phyloP scores from a whole-genome alignment of 2,329 filamentous ascomycete genomes.

The Zymoseptoria brevis region DNA sequence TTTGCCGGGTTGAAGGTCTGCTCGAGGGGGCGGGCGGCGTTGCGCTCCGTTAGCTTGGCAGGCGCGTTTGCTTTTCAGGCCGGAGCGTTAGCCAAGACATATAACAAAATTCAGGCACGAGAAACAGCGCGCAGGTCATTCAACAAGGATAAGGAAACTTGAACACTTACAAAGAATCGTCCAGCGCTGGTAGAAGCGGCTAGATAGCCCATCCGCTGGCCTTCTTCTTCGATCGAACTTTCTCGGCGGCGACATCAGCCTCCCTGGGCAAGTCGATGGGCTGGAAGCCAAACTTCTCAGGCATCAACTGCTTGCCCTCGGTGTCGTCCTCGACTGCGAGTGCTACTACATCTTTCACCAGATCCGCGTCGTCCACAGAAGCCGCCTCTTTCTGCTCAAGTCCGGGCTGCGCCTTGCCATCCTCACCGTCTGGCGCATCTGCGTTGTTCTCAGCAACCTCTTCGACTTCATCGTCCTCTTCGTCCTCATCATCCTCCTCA shows the following conservation, averaged over 20 bases:
- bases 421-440: conserved; percentile 4
- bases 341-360: conserved; percentile 19
- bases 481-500: conserved; percentile 32
- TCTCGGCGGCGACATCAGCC: conserved; percentile 22
- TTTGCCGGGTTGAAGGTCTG: neutral
- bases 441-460: conserved; percentile 11
- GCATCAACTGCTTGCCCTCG: conserved; percentile 5
- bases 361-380: conserved; percentile 16
- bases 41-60: neutral
- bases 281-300: conserved; percentile 14
- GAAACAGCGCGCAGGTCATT: neutral
- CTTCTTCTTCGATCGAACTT: conserved; percentile 30
- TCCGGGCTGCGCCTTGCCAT: conserved; percentile 5
- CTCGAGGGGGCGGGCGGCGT: neutral
- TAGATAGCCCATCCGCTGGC: conserved; percentile 32
- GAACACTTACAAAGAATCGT: neutral
- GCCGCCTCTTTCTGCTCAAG: conserved; percentile 9
- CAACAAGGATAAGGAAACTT: neutral
- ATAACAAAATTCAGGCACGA: neutral
- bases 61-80: neutral
- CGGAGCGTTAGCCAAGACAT: neutral
- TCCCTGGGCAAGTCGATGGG: conserved; percentile 24
- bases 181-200: conserved; percentile 2
- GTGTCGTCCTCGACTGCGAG: conserved; percentile 17
- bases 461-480: conserved; percentile 9